phyloP scores from a whole-genome alignment of 495 filamentous ascomycete genomes.

The Bryoglossum gracile region DNA sequence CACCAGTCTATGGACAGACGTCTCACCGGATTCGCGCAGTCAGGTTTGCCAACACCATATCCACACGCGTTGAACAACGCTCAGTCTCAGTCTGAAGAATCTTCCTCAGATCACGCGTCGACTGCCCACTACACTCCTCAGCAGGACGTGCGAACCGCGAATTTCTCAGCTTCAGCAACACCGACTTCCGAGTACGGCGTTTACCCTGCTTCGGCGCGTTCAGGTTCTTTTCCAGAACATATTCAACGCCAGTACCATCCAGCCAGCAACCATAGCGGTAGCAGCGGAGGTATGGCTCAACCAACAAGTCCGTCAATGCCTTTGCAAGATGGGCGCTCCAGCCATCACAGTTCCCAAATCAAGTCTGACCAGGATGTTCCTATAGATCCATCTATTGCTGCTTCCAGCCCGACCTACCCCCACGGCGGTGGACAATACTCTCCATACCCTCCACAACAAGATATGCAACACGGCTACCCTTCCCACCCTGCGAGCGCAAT shows the following conservation, averaged over 20 bases:
- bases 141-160: constrained; percentile 67
- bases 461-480: constrained; percentile 70
- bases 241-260: constrained; percentile 63
- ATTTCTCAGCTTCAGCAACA: constrained; percentile 69
- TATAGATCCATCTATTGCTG: constrained; percentile 98
- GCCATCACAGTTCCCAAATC: constrained; percentile 60
- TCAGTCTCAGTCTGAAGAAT: constrained; percentile 66
- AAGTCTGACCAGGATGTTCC: constrained; percentile 94
- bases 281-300: constrained; percentile 92
- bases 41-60: constrained; percentile 92
- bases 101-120: constrained; percentile 80
- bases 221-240: constrained; percentile 73
- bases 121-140: constrained; percentile 66
- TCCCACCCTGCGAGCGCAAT: constrained; percentile 45
- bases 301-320: constrained; percentile 91
- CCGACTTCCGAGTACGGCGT: constrained; percentile 84
- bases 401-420: constrained; percentile 84
- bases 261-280: constrained; percentile 62
- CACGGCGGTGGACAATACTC: constrained; percentile 61
- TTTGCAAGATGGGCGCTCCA: constrained; percentile 66
- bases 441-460: constrained; percentile 78
- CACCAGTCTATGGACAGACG: constrained; percentile 77
- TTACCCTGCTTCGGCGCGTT: constrained; percentile 71
- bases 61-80: constrained; percentile 59
- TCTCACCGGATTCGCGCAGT: constrained; percentile 90